Conservation (phyloP, 257 asterid species). For the Catharanthus roseus region DNA sequence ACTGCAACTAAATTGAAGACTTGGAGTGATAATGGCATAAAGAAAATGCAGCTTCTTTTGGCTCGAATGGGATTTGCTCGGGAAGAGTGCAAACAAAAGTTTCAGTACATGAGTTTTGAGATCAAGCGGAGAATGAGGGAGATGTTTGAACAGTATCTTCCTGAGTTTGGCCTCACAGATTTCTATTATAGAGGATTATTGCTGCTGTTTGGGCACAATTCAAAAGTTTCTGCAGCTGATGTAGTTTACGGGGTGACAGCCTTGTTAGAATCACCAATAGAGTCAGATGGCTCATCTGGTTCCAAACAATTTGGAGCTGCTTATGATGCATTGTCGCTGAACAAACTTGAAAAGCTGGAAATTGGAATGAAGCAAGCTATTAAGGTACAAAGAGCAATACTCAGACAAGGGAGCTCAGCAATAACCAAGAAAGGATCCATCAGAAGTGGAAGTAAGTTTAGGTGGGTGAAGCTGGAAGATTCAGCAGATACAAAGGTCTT, state of each 20-base stretch:
- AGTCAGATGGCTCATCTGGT: slow-evolving; percentile 74
- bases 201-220: slow-evolving; percentile 74
- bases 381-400: slow-evolving; percentile 86
- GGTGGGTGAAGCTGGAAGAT: slow-evolving; percentile 96
- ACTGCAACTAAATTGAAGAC: slow-evolving; percentile 90
- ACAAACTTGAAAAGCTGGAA: slow-evolving; percentile 75
- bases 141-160: slow-evolving; percentile 86
- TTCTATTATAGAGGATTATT: slow-evolving; percentile 82
- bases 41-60: slow-evolving; percentile 84
- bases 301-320: slow-evolving; percentile 79
- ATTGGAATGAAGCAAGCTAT: slow-evolving; percentile 89
- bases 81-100: slow-evolving; percentile 92
- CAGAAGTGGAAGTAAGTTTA: slow-evolving; percentile 89
- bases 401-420: slow-evolving; percentile 95
- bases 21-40: slow-evolving; percentile 92
- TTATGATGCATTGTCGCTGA: slow-evolving; percentile 73
- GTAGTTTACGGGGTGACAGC: slow-evolving; percentile 94
- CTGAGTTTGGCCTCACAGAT: slow-evolving; percentile 87
- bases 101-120: slow-evolving; percentile 82
- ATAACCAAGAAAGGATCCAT: slow-evolving; percentile 91
- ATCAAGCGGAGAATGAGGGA: slow-evolving; percentile 84
- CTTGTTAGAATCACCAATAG: slow-evolving; percentile 70
- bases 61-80: slow-evolving; percentile 95
- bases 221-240: slow-evolving; percentile 93
- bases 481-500: slow-evolving; percentile 69